These are phyloP conservation scores for Emmonsia crescens DNA, from an alignment of 2,329 filamentous ascomycete genomes.

Conservation along the genomic window DNA sequence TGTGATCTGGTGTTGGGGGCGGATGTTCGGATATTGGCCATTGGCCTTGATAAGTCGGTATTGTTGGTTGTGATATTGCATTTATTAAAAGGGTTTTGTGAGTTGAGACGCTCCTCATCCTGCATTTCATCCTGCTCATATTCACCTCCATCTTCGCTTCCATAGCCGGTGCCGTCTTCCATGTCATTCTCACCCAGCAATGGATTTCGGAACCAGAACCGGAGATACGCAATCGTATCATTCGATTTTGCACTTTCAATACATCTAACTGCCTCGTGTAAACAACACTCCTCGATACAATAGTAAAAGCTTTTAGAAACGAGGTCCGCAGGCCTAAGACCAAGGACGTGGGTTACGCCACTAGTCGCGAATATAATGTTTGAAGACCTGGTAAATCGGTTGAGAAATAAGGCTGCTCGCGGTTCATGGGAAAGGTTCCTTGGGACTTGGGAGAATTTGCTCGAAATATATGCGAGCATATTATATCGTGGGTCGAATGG, in stretches of 20 bases:
- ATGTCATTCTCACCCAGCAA: conserved; percentile 41
- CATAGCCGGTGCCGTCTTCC: not conserved
- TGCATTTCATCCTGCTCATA: not conserved
- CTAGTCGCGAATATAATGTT: conserved; percentile 80
- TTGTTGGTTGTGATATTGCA: not conserved
- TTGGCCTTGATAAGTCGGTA: not conserved
- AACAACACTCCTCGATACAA: conserved; percentile 67
- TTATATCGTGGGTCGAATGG: conserved; percentile 76
- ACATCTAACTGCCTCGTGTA: conserved; percentile 65
- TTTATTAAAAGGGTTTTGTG: not conserved
- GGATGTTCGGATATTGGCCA: not conserved
- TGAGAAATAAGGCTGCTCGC: conserved; percentile 72
- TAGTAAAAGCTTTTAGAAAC: conserved; percentile 76
- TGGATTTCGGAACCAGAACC: conserved; percentile 74
- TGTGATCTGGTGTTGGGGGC: conserved; percentile 4
- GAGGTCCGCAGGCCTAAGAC: conserved; percentile 57
- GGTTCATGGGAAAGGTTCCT: conserved; percentile 59
- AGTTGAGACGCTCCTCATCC: not conserved
- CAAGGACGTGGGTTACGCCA: conserved; percentile 63
- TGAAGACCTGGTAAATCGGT: conserved; percentile 71
- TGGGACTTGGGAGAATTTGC: conserved; percentile 53
- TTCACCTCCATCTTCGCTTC: not conserved
- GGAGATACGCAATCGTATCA: conserved; percentile 80
- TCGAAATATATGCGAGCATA: conserved; percentile 76
- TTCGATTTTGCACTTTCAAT: conserved; percentile 80